Evolutionary conservation across 768 basidiomycete species (phyloP).

Genomic region (Naganishia vishniacii): DNA sequence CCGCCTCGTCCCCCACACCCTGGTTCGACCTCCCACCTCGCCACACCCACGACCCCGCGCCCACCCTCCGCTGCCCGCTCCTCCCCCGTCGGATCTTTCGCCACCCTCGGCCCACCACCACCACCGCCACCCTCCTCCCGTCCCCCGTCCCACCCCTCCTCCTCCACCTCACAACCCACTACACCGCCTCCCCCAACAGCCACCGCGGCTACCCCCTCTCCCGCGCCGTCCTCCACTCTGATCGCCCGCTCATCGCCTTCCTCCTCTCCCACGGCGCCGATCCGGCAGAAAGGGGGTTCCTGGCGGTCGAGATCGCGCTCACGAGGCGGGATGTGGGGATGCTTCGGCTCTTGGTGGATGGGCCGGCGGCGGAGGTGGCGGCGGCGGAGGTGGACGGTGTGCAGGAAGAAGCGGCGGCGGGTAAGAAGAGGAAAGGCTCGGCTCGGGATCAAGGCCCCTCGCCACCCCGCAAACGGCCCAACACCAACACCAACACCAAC

Average conservation of each 20-base stretch:
- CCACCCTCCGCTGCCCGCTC: not conserved
- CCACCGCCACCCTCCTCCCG: not conserved
- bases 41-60: not conserved
- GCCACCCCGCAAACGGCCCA: too few species aligned
- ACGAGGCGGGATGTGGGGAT: constrained; percentile 61
- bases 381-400: not conserved
- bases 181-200: constrained; percentile 58
- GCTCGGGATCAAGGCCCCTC: too few species aligned
- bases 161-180: constrained; percentile 45
- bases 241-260: constrained; percentile 62
- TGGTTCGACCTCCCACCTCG: too few species aligned
- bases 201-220: constrained; percentile 76
- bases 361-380: not conserved
- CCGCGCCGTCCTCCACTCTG: constrained; percentile 65
- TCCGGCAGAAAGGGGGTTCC: constrained; percentile 57
- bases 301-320: constrained; percentile 74
- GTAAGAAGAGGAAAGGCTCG: not conserved
- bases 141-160: constrained; percentile 39
- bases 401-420: not conserved
- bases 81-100: constrained; percentile 3
- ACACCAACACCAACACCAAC: too few species aligned
- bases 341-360: constrained; percentile 70
- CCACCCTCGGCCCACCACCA: not conserved
- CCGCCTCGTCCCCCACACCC: not conserved
- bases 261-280: constrained; percentile 69